Evolutionary conservation across 2,329 filamentous ascomycete species (phyloP).

Genomic region (Cadophora malorum): DNA sequence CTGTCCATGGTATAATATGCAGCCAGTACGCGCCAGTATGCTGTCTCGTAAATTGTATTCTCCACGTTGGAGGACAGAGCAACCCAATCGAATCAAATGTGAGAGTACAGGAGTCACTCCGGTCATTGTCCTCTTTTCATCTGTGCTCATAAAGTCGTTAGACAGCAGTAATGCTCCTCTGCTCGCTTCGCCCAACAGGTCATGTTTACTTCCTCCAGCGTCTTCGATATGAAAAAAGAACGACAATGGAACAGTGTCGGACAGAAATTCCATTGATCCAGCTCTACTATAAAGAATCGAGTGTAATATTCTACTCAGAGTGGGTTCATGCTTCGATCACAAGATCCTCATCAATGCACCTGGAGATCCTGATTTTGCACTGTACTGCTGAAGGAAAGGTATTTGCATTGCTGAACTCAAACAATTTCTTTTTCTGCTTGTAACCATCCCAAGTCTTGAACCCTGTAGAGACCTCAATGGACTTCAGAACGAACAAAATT

Average conservation of each 20-base stretch:
- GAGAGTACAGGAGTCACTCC: no score
- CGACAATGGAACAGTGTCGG: no score
- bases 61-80: no score
- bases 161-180: not conserved
- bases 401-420: not conserved
- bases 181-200: not conserved
- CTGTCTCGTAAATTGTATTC: no score
- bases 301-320: not conserved
- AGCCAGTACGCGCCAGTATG: no score
- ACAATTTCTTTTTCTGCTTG: not conserved
- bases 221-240: not conserved
- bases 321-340: not conserved
- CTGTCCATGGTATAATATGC: no score
- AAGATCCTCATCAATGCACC: not conserved
- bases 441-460: no score
- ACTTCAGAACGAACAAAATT: not conserved
- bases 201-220: not conserved
- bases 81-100: no score
- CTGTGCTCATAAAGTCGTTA: no score
- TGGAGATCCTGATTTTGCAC: not conserved
- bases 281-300: not conserved
- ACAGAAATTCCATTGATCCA: no score
- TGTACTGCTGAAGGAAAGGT: not conserved
- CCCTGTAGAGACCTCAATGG: not conserved
- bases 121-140: no score